Base-by-base conservation (phyloP, 352 stramenopile species). In the Phytophthora aleatoria region DNA sequence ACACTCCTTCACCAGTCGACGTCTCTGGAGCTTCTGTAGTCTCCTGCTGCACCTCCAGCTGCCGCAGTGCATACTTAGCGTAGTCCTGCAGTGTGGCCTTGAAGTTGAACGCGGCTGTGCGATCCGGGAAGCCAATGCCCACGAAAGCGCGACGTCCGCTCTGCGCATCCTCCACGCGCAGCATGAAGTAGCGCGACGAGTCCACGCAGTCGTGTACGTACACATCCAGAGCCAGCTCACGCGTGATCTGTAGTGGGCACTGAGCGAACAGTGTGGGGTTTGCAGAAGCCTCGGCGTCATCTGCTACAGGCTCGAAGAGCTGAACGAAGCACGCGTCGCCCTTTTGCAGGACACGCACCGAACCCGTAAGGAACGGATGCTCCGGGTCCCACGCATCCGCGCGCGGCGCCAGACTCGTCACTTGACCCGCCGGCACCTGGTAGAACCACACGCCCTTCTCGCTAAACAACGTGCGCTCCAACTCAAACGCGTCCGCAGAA, bases 121-220 rank as follows among this genome's bases (percentile, higher is more conserved):
- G 83, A 61, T 94, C 84, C 0, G 87, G 83, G 42, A 94, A 94
- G 49, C 87, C 87, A 16, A 94, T 75, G 47, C 87, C 87, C 5
- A 96, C 65, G 54, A 91, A 96, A 43, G 85, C 87, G 50, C 81
- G 79, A 28, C 85, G 85, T 35, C 83, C 78, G 16, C 77, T 92
- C 38, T 73, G 57, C 53, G 90, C 83, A 64, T 96, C 87, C 56
- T 93, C 86, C 51, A 94, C 79, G 53, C 87, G 87, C 15, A 96
- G 31, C 81, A 96, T 93, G 35, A 96, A 96, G 69, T 96, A 96
- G 28, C 87, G 84, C 50, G 87, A 96, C 51, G 87, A 94, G 64
- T 96, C 87, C 48, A 90, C 84, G 47, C 85, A 96, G 64, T 96
- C 86, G 45, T 94, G 87, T 15, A 96, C 79, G 63, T 91, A 94